Conservation (phyloP, 495 filamentous ascomycete species). For the Neurospora sublineolata region DNA sequence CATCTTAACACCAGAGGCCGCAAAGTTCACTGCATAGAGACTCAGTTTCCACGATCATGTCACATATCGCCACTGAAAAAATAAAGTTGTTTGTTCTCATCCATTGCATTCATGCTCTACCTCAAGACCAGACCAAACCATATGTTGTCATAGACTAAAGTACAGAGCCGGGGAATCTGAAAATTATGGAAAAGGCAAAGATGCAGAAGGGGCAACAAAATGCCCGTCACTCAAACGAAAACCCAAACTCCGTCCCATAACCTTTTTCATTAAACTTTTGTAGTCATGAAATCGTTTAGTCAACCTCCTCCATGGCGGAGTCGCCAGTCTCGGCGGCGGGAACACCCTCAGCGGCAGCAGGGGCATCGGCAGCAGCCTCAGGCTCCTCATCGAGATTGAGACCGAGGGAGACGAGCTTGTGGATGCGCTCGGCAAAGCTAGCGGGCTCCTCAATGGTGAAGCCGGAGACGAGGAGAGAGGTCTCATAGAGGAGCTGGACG, state of each 20-base stretch:
- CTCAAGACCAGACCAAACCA: conserved; percentile 13
- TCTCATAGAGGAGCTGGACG: conserved; percentile 95
- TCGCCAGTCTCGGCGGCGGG: conserved; percentile 44
- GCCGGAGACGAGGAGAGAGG: conserved; percentile 91
- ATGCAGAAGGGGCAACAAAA: conserved; percentile 26
- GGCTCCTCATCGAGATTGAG: conserved; percentile 89
- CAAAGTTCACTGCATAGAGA: neutral
- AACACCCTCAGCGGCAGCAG: conserved; percentile 35
- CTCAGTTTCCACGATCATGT: neutral
- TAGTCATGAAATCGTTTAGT: conserved; percentile 35
- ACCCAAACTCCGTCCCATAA: conserved; percentile 33
- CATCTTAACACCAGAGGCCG: neutral
- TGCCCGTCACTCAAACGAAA: conserved; percentile 23
- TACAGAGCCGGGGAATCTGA: conserved; percentile 15
- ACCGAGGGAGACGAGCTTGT: conserved; percentile 94
- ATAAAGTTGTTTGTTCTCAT: conserved; percentile 2
- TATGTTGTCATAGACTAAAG: conserved; percentile 15
- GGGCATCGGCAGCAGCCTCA: conserved; percentile 56
- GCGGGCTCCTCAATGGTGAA: conserved; percentile 99
- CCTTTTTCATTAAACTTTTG: conserved; percentile 28
- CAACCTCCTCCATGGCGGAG: conserved; percentile 58
- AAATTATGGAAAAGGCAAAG: conserved; percentile 19
- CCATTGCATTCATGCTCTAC: conserved; percentile 20
- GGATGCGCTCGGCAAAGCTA: conserved; percentile 94
- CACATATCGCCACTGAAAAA: neutral